Evolutionary conservation across 2,329 filamentous ascomycete genomes (phyloP).

Genomic region (Mollisiaceae sp.): DNA sequence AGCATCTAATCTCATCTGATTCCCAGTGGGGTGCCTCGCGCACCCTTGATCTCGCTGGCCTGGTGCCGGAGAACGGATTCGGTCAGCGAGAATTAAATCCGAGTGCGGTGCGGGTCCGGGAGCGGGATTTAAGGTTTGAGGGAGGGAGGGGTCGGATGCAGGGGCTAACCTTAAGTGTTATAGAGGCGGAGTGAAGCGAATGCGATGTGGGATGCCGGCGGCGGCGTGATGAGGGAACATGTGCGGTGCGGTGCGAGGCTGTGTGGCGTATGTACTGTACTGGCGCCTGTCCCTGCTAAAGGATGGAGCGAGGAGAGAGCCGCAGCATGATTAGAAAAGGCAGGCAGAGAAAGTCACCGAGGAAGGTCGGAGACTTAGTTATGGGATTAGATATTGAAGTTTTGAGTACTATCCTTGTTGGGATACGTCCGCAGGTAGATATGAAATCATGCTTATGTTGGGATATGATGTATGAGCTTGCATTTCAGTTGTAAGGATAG

Average conservation of each 20-base stretch:
- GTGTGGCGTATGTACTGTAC: too few relatives aligned
- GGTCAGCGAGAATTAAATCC: slow-evolving; percentile 1
- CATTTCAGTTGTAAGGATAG: not conserved
- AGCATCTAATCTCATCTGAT: too few relatives aligned
- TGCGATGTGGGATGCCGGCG: not conserved
- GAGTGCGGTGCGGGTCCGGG: not conserved
- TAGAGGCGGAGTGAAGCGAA: not conserved
- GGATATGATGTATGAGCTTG: not conserved
- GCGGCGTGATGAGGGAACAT: not conserved
- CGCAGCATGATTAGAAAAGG: too few relatives aligned
- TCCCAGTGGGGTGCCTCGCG: too few relatives aligned
- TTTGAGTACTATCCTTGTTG: not conserved
- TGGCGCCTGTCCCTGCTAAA: not conserved
- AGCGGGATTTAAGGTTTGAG: slow-evolving; percentile 1
- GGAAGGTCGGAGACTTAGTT: not conserved
- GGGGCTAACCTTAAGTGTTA: not conserved
- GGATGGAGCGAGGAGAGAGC: slow-evolving; percentile 4
- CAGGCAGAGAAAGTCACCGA: not conserved
- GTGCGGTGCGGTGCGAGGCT: not conserved
- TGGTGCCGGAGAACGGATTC: not conserved
- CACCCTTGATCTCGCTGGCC: too few relatives aligned
- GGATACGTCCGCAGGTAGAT: not conserved
- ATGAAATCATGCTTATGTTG: not conserved
- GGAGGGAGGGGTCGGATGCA: not conserved
- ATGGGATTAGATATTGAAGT: too few relatives aligned